Evolutionary conservation across 164 flowering plant genomes (phyloP).

Genomic region (grape (Vitis vinifera)): ASM3070453v1 NC_081818.1:511001-511500

Average conservation of each 20-base stretch:
- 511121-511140: conserved; percentile 51
- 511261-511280: background rate
- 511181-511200: conserved; percentile 50
- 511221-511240: background rate
- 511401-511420: conserved; percentile 83
- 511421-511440: conserved; percentile 57
- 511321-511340: background rate
- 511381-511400: conserved; percentile 76
- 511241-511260: background rate
- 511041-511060: background rate
- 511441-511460: conserved; percentile 63
- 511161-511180: conserved; percentile 67
- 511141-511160: conserved; percentile 59
- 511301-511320: no score
- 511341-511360: conserved; percentile 34
- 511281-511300: background rate
- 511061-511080: background rate
- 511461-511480: conserved; percentile 46
- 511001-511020: no score
- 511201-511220: conserved; percentile 63
- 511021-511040: background rate
- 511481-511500: conserved; percentile 44
- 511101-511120: background rate
- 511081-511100: background rate
- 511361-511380: conserved; percentile 69